Evolutionary conservation across 2,329 filamentous ascomycete genomes (phyloP).

Genomic region (Fusarium sp.): DNA sequence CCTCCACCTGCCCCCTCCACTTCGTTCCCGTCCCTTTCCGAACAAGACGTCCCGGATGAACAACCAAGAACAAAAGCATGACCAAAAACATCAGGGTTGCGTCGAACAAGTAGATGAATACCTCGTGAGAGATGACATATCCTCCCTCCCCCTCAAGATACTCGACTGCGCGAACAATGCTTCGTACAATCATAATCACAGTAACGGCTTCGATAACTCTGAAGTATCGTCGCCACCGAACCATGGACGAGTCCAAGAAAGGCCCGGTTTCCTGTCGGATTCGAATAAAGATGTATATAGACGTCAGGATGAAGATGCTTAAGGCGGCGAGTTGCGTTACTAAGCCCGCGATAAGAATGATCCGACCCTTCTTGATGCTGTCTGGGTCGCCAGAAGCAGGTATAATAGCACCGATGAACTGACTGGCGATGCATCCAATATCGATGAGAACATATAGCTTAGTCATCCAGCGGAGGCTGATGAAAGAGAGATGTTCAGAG

Average conservation of each 20-base stretch:
- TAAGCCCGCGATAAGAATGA: slow-evolving; percentile 17
- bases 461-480: slow-evolving; percentile 20
- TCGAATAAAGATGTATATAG: neutral
- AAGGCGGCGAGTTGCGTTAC: slow-evolving; percentile 9
- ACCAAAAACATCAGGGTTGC: slow-evolving; percentile 58
- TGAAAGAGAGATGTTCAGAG: slow-evolving; percentile 13
- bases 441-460: slow-evolving; percentile 8
- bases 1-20: neutral
- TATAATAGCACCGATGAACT: slow-evolving; percentile 25
- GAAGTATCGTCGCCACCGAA: slow-evolving; percentile 53
- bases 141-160: slow-evolving; percentile 61
- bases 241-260: slow-evolving; percentile 14
- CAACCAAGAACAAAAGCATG: slow-evolving; percentile 54
- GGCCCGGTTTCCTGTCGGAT: slow-evolving; percentile 8
- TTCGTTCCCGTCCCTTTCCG: neutral
- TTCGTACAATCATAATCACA: slow-evolving; percentile 61
- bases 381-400: slow-evolving; percentile 21
- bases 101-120: slow-evolving; percentile 62
- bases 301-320: slow-evolving; percentile 9
- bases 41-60: slow-evolving; percentile 17
- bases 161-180: slow-evolving; percentile 63
- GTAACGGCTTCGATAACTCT: slow-evolving; percentile 53
- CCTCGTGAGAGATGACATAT: slow-evolving; percentile 59
- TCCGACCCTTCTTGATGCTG: neutral
- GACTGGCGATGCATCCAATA: slow-evolving; percentile 9